These are phyloP conservation scores for Paramecium octaurelia DNA, from an alignment of 73 alveolate genomes.

Conservation along the genomic window DNA sequence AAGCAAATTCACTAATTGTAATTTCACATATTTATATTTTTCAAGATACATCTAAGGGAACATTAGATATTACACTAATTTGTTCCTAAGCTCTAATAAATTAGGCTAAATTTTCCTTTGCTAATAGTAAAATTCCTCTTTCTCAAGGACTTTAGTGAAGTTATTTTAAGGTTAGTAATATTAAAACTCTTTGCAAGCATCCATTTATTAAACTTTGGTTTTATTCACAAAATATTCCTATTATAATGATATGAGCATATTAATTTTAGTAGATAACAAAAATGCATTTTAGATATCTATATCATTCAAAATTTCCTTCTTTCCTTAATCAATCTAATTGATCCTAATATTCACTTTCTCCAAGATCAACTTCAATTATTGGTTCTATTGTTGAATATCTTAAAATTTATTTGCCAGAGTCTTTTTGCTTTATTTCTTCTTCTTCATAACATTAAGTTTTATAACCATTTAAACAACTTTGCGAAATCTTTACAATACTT, in stretches of 20 bases:
- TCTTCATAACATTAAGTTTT: neutral
- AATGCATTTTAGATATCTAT: neutral
- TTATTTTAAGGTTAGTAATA: neutral
- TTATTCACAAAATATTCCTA: neutral
- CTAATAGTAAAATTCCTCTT: neutral
- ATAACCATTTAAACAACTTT: neutral
- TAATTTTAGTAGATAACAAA: neutral
- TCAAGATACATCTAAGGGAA: conserved; percentile 25
- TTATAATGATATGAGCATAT: neutral
- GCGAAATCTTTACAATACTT: neutral
- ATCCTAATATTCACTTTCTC: neutral
- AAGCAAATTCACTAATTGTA: neutral
- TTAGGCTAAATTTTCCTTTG: neutral
- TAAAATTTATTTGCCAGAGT: neutral
- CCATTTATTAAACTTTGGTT: neutral
- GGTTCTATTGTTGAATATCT: neutral
- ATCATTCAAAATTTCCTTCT: neutral
- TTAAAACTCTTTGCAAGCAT: neutral
- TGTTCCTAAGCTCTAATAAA: neutral
- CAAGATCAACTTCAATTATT: neutral
- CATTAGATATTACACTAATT: conserved; percentile 16
- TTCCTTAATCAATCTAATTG: neutral
- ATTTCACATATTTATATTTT: conserved; percentile 6
- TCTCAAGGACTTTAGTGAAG: neutral
- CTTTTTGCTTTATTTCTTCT: neutral